Evolutionary conservation across 2,329 filamentous ascomycete genomes (phyloP), one percentile per base, ranked within the genome.

Genomic region (Xylaria sp.): DNA sequence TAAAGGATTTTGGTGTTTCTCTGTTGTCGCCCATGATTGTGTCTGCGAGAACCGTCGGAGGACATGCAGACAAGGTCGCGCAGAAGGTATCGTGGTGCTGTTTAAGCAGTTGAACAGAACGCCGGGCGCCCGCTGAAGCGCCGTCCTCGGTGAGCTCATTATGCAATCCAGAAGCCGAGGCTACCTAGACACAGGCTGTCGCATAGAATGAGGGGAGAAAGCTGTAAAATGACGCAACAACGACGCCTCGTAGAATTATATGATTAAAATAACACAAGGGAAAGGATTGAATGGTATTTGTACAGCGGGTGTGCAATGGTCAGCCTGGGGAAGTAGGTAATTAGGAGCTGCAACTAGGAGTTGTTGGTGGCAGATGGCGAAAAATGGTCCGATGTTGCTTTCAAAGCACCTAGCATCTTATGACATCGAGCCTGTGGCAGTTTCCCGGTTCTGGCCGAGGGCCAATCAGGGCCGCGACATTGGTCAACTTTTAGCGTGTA

Each of bases 111-210:
- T 70, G 40, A 76, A 67, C 28, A 78, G 62, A 56, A 72, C 65
- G 51, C 75, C 64, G 9, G 77, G 72, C 63, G 77, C 74, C 72
- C 80, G 74, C 70, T 79, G 75, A 20, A 79, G 74, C 31, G 78
- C 73, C 56, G 81, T 70, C 40, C 75, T 75, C 3, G 81, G 76
- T 53, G 79, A 77, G 74, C 80, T 86, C 85, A 87, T 87, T 40
- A 56, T 58, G 62, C n/a, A 20, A 13, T 31, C 42, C 49, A 33
- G 56, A 69, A 53, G 48, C 51, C 40, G 23, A 63, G 67, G 10
- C 48, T 44, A 57, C 20, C 42, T 36, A 13, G 36, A 51, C 54
- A 38, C 6, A 36, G 40, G 20, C 11, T 66, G 53, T 66, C 36
- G 63, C 57, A 49, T 26, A 58, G 59, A 31, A 65, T 44, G 26